Evolutionary conservation across 148 eudicot genomes (phyloP).

Genomic region (Diospyros kaki): DNA sequence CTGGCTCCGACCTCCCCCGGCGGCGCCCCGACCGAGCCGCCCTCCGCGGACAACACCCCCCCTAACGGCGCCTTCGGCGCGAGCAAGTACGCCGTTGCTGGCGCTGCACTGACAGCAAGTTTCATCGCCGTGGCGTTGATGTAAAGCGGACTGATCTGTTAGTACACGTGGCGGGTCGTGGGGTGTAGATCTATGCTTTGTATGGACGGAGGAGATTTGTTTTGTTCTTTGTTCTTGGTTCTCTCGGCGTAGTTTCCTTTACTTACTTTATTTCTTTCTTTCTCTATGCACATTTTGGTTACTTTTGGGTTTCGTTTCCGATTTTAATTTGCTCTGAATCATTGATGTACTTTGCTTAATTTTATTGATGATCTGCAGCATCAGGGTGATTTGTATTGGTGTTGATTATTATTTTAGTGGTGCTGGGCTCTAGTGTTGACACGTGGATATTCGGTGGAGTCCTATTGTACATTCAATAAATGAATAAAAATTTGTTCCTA

Average conservation of each 20-base stretch:
- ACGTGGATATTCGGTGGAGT: conserved; percentile 9
- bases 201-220: conserved; percentile 26
- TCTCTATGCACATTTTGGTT: too few relatives aligned
- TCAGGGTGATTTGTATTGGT: neutral
- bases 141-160: conserved; percentile 6
- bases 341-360: neutral
- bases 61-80: conserved; percentile 4
- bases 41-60: neutral
- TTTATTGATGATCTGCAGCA: neutral
- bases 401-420: conserved; percentile 13
- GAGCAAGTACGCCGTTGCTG: conserved; percentile 22
- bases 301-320: too few relatives aligned
- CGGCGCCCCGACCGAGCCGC: neutral
- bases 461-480: conserved; percentile 13
- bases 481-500: conserved; percentile 9
- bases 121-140: conserved; percentile 31
- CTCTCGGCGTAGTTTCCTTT: neutral
- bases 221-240: neutral
- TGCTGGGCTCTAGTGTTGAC: neutral
- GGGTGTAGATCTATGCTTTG: conserved; percentile 17
- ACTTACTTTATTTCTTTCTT: neutral
- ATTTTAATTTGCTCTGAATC: too few relatives aligned
- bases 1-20: conserved; percentile 1
- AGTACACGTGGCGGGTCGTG: neutral
- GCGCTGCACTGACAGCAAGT: conserved; percentile 31